Percentiles rank a stretch among this genome's conserved stretches.
Conservation (phyloP, 257 asterid genomes). For the Capsicum pubescens region DNA sequence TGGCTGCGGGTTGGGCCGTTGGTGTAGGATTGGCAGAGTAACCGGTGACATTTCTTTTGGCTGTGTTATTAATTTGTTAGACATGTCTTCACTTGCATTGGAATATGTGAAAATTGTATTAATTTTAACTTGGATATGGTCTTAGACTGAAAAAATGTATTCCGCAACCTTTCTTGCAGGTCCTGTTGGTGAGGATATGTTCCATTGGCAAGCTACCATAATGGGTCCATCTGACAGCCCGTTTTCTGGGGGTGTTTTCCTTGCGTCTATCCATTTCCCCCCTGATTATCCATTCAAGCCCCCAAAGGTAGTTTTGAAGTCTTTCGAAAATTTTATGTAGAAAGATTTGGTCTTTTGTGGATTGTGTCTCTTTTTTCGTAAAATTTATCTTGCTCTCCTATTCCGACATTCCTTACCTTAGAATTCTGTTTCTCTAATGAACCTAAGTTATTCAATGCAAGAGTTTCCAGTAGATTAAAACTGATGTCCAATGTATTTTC, state of each 20-base stretch:
- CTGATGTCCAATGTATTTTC: not conserved
- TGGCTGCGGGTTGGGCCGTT: not conserved
- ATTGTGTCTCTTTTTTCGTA: not conserved
- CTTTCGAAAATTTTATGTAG: not conserved
- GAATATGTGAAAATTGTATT: constrained; percentile 10
- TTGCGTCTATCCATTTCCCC: constrained; percentile 70
- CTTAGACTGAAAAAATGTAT: not conserved
- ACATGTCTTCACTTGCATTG: not conserved
- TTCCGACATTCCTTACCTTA: not conserved
- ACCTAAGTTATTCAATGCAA: not conserved
- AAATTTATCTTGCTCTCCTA: not conserved
- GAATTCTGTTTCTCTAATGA: not conserved
- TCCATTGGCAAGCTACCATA: constrained; percentile 84
- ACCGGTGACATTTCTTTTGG: not conserved
- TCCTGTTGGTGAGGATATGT: constrained; percentile 78
- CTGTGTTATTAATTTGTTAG: not conserved
- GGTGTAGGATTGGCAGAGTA: not conserved
- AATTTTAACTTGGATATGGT: not conserved
- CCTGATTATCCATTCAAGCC: constrained; percentile 91
- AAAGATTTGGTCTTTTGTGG: not conserved
- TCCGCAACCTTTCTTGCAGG: constrained; percentile 43
- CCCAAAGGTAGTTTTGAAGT: constrained; percentile 58
- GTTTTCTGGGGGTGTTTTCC: constrained; percentile 76
- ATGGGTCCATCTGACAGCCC: constrained; percentile 88
- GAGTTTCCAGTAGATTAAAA: not conserved